Evolutionary conservation across 345 rosid genomes (phyloP).

Genomic region (Pistacia vera): DNA sequence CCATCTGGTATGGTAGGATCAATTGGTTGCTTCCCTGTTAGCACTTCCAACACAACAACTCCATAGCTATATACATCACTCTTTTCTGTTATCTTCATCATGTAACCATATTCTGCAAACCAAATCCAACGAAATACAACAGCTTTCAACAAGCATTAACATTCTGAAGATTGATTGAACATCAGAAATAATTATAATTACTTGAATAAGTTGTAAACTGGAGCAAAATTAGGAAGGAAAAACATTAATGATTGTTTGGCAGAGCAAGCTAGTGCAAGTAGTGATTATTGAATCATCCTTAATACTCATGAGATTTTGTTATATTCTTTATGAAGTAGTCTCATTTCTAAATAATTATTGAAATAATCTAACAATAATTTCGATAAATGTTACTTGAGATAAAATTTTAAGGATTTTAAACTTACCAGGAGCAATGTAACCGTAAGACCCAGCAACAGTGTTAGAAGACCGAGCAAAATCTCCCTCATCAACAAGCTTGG

Average conservation of each 20-base stretch:
- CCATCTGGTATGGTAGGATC: conserved; percentile 85
- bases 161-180: background rate
- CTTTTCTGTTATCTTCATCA: conserved; percentile 88
- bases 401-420: background rate
- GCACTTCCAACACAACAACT: conserved; percentile 72
- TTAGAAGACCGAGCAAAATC: conserved; percentile 81
- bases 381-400: background rate
- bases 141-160: background rate
- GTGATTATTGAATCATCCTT: too few relatives aligned
- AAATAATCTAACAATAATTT: too few relatives aligned
- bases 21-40: conserved; percentile 90
- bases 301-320: too few relatives aligned
- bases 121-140: background rate
- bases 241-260: background rate
- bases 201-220: background rate
- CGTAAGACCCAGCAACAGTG: conserved; percentile 92
- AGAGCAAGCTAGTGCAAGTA: too few relatives aligned
- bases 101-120: conserved; percentile 76
- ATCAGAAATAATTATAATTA: background rate
- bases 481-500: conserved; percentile 80
- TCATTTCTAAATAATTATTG: too few relatives aligned
- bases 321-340: too few relatives aligned
- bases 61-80: conserved; percentile 94
- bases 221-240: background rate
- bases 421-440: conserved; percentile 96